Evolutionary conservation across 108 stramenopile species (phyloP).

Genomic region (Pseudonitzschia delicatissima): DNA sequence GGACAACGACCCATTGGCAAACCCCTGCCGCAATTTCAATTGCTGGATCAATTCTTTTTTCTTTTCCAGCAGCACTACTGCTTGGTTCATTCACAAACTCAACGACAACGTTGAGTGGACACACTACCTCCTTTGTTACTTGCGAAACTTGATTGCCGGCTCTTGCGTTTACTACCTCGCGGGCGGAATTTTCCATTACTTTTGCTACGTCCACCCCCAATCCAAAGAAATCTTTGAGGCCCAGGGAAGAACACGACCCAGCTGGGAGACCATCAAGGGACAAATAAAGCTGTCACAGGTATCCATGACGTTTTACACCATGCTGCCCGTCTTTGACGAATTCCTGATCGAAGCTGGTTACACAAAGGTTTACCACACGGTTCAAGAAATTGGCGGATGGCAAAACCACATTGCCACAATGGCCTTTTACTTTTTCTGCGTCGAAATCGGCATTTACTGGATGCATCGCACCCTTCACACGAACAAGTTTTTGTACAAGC

Average conservation of each 20-base stretch:
- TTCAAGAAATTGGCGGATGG: constrained; percentile 82
- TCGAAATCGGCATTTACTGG: constrained; percentile 91
- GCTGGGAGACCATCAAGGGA: constrained; percentile 56
- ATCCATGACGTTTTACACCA: constrained; percentile 63
- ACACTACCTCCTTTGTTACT: constrained; percentile 61
- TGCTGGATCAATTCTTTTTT: constrained; percentile 60
- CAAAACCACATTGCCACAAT: constrained; percentile 40
- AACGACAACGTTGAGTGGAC: constrained; percentile 30
- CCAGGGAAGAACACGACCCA: constrained; percentile 34
- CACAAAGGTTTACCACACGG: constrained; percentile 62
- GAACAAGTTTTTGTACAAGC: constrained; percentile 86
- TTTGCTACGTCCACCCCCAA: constrained; percentile 56
- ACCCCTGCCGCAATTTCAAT: constrained; percentile 65
- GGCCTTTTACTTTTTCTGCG: constrained; percentile 61
- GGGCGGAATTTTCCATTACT: constrained; percentile 56
- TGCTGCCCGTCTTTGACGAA: constrained; percentile 79
- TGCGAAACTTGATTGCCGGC: constrained; percentile 61
- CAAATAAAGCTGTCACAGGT: constrained; percentile 80
- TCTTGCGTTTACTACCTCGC: constrained; percentile 65
- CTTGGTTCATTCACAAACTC: constrained; percentile 24
- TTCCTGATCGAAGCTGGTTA: constrained; percentile 76
- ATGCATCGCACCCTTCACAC: constrained; percentile 85
- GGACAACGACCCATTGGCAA: constrained; percentile 33
- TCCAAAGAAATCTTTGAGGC: constrained; percentile 43
- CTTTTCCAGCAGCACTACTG: constrained; percentile 28